Percentiles rank a stretch among this genome's conserved stretches.
phyloP scores from a whole-genome alignment of 176 grass and related monocot genomes.

The Zoysia pacifica region DNA sequence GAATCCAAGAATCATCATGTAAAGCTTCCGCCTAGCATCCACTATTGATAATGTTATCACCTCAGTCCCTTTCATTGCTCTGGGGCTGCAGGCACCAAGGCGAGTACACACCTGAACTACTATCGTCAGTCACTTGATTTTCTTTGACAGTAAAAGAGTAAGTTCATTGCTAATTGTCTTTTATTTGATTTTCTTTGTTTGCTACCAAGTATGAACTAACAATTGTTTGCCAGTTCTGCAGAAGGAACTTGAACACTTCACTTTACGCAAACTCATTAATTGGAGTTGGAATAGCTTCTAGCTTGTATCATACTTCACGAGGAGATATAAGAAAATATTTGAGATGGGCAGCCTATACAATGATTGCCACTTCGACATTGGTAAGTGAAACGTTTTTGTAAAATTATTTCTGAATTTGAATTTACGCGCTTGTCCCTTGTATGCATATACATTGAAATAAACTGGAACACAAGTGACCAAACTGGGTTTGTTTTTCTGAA shows the following conservation, averaged over 20 bases:
- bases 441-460: conserved; percentile 27
- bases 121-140: not conserved
- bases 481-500: not conserved
- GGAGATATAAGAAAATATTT: conserved; percentile 82
- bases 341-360: conserved; percentile 92
- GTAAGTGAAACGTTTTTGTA: conserved; percentile 52
- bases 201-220: conserved; percentile 51
- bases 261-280: conserved; percentile 92
- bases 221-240: conserved; percentile 62
- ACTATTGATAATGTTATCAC: too few species aligned
- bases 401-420: not conserved
- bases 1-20: too few species aligned
- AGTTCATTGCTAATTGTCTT: not conserved
- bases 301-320: conserved; percentile 82
- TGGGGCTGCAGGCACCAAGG: conserved; percentile 78
- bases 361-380: conserved; percentile 86
- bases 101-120: conserved; percentile 40
- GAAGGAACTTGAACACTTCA: conserved; percentile 75
- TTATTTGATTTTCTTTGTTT: conserved; percentile 6
- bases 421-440: not conserved
- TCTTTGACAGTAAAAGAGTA: not conserved
- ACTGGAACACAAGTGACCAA: not conserved
- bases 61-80: conserved; percentile 85
- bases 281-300: conserved; percentile 95
- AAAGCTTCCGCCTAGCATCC: too few species aligned